These are phyloP conservation scores for Chalaropsis ovoidea DNA, from an alignment of 2,329 filamentous ascomycete genomes.

Conservation along the genomic window DNA sequence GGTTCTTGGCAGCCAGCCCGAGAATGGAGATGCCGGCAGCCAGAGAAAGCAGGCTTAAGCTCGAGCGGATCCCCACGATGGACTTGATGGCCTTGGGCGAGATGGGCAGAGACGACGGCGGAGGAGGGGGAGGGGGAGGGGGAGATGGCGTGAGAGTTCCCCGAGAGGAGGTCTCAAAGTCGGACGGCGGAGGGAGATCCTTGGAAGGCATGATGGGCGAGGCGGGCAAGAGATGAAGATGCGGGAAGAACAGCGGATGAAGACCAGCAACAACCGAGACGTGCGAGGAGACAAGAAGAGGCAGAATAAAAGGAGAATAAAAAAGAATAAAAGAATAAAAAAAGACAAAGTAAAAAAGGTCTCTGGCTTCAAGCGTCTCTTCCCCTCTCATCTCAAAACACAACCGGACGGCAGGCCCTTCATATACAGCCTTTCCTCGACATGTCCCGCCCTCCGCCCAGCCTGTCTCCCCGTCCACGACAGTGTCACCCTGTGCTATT, in stretches of 20 bases:
- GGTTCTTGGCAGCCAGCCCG: slow-evolving; percentile 44
- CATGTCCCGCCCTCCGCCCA: neutral
- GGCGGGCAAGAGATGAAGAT: neutral
- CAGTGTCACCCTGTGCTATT: neutral
- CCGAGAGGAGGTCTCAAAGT: slow-evolving; percentile 41
- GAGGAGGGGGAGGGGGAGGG: slow-evolving; percentile 20
- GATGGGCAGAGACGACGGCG: slow-evolving; percentile 32
- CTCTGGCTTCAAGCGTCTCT: slow-evolving; percentile 7
- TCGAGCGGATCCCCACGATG: slow-evolving; percentile 39
- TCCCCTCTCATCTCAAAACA: neutral
- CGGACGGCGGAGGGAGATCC: slow-evolving; percentile 36
- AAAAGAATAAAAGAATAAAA: neutral
- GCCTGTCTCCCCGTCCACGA: neutral
- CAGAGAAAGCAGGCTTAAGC: slow-evolving; percentile 42
- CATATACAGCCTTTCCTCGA: slow-evolving; percentile 2
- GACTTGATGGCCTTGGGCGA: slow-evolving; percentile 34
- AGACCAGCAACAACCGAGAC: slow-evolving; percentile 15
- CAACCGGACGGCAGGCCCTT: slow-evolving; percentile 4
- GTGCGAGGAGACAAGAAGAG: neutral
- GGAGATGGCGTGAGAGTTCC: slow-evolving; percentile 30
- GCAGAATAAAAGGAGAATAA: slow-evolving; percentile 16
- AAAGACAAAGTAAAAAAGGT: neutral
- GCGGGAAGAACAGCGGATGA: neutral
- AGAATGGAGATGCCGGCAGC: slow-evolving; percentile 44
- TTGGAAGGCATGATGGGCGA: slow-evolving; percentile 30